Percentiles rank a stretch among this genome's conserved stretches.
These are phyloP conservation scores for Ilex asprella DNA, from an alignment of 257 asterid genomes.

Conservation along the genomic window DNA sequence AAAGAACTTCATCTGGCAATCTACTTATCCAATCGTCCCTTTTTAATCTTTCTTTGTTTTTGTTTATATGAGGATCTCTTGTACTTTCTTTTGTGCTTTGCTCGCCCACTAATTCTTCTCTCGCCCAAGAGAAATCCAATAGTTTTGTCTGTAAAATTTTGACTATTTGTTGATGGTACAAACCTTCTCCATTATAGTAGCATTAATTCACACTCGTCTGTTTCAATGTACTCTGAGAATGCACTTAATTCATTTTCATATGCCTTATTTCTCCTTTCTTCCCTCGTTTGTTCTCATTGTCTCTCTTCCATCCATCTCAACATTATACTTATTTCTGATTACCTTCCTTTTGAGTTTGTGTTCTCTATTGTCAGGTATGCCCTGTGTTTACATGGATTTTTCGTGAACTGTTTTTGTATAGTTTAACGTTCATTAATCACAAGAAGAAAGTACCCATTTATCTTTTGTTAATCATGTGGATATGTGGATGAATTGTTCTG, in stretches of 20 bases:
- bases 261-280: slow-evolving; percentile 6
- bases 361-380: not conserved
- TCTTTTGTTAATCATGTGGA: not conserved
- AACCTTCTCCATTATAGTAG: not conserved
- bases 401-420: not conserved
- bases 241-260: slow-evolving; percentile 30
- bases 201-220: slow-evolving; percentile 25
- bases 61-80: no score
- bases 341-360: no score
- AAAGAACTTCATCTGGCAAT: no score
- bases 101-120: no score
- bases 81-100: no score
- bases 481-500: slow-evolving; percentile 4
- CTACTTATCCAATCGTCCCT: no score
- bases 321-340: no score
- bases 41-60: no score
- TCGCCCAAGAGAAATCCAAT: no score
- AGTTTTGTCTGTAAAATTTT: slow-evolving; percentile 29
- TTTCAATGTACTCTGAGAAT: slow-evolving; percentile 29
- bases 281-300: slow-evolving; percentile 29
- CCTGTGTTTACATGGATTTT: not conserved
- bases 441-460: no score
- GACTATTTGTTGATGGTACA: slow-evolving; percentile 11
- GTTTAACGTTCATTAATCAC: not conserved
- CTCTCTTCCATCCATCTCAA: no score